Evolutionary conservation across 805 yeast genomes (phyloP).

Genomic region (Metschnikowia peoriensis): DNA sequence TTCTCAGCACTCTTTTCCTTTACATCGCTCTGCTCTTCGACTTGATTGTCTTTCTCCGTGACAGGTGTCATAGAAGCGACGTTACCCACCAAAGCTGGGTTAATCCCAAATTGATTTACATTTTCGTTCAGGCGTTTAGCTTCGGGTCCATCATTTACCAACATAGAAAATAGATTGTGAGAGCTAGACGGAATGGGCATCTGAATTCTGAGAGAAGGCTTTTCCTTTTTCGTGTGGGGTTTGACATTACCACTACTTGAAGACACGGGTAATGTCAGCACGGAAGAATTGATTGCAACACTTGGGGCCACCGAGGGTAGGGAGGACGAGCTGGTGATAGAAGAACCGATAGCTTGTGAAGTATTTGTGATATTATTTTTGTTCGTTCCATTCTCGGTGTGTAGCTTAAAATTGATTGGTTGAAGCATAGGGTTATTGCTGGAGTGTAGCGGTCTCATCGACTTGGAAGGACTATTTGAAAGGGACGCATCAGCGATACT

Average conservation of each 20-base stretch:
- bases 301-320: not conserved
- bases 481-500: slow-evolving; percentile 16
- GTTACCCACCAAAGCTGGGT: slow-evolving; percentile 47
- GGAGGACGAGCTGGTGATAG: not conserved
- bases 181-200: slow-evolving; percentile 68
- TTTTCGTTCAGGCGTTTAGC: slow-evolving; percentile 30
- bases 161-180: slow-evolving; percentile 34
- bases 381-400: slow-evolving; percentile 4
- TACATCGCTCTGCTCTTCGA: slow-evolving; percentile 11
- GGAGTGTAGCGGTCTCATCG: slow-evolving; percentile 51
- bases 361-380: not conserved
- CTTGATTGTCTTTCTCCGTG: slow-evolving; percentile 49
- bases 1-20: slow-evolving; percentile 5
- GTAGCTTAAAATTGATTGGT: slow-evolving; percentile 50
- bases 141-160: slow-evolving; percentile 31
- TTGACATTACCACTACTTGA: not conserved
- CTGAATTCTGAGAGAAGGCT: slow-evolving; percentile 61
- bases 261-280: slow-evolving; percentile 14
- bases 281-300: not conserved
- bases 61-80: slow-evolving; percentile 79
- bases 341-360: not conserved
- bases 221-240: slow-evolving; percentile 35
- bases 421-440: slow-evolving; percentile 48
- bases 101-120: slow-evolving; percentile 68
- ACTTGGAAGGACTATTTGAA: slow-evolving; percentile 38